Base-by-base conservation (phyloP, 2,329 filamentous ascomycete species). In the Botryotinia calthae region DNA sequence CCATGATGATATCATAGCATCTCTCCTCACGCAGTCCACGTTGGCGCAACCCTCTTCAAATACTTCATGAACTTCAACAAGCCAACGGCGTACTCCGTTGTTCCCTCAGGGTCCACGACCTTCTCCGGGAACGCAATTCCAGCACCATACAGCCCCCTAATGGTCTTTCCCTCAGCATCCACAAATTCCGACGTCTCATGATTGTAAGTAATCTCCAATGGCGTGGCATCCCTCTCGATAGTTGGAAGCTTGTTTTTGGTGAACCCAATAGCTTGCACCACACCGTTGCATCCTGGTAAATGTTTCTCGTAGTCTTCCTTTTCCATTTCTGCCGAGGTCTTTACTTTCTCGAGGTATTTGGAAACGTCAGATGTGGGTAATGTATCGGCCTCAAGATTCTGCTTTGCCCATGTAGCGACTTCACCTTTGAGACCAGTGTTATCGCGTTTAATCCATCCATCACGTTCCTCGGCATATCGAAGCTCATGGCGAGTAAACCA, bases 31-130 rank as follows among this genome's bases (percentile, higher is more conserved):
- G 69, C 71, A 31, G 64, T 77, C 88, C 88, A 90, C 28, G 82
- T 80, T 25, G 86, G 87, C 31, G 84, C 82, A 7, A 88, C 87
- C 74, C 83, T 84, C 80, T 87, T 87, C 71, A 89, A 80, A 76
- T 86, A 90, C 64, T 85, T 88, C 88, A 90, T 90, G 75, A 91
- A 91, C 81, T 91, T 91, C 78, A 84, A 89, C 78, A 90, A 86
- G 0, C 89, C 89, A 68, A 91, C 89, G 0, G 87, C 87, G 77
- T 85, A 83, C 80, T 90, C 88, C 12, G 88, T 86, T 79, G 90
- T 90, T 0, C 88, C 88, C 58, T 85, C 81, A 1, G 88, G 89
- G 82, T 91, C 89, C 14, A 84, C 84, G 9, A 90, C 88, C 37
- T 84, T 82, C 78, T 90, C 87, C 0, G 89, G 89, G 76, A 87